Conservation (phyloP, 371 early-diverging fungal species). For the Mortierella sp. region DNA sequence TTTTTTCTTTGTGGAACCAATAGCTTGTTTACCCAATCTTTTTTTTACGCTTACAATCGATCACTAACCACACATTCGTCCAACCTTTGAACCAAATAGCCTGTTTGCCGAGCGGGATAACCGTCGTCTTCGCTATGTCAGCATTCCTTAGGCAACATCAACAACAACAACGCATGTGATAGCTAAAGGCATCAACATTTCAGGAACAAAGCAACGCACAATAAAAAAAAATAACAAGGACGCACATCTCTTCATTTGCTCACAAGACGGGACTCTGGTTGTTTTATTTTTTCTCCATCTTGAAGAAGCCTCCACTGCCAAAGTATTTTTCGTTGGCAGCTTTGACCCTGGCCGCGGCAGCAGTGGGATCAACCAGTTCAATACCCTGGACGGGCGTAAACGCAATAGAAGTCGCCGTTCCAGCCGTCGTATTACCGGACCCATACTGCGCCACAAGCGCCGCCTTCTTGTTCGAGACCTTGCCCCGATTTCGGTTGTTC, state of each 20-base stretch:
- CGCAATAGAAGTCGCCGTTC: conserved; percentile 91
- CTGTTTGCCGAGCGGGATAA: conserved; percentile 32
- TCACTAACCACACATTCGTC: too few species aligned
- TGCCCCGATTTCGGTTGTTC: conserved; percentile 42
- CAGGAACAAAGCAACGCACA: background rate
- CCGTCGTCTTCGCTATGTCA: conserved; percentile 44
- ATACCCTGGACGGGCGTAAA: conserved; percentile 98
- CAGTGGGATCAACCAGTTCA: conserved; percentile 92
- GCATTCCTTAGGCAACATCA: conserved; percentile 43
- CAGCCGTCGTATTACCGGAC: conserved; percentile 69
- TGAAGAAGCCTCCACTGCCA: conserved; percentile 75
- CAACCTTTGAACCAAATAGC: conserved; percentile 9
- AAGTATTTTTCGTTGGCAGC: conserved; percentile 88
- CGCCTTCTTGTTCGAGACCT: conserved; percentile 51
- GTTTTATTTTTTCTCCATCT: conserved; percentile 61
- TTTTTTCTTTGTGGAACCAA: too few species aligned
- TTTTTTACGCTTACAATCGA: too few species aligned
- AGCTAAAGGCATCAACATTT: background rate
- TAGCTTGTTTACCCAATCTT: too few species aligned
- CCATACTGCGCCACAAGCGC: conserved; percentile 55
- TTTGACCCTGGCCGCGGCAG: conserved; percentile 73
- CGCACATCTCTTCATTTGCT: too few species aligned
- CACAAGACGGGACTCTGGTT: background rate
- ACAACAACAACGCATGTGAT: background rate
- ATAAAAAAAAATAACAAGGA: background rate